Conservation (phyloP, 2,329 filamentous ascomycete genomes). For the Tolypocladium ophioglossoides region DNA sequence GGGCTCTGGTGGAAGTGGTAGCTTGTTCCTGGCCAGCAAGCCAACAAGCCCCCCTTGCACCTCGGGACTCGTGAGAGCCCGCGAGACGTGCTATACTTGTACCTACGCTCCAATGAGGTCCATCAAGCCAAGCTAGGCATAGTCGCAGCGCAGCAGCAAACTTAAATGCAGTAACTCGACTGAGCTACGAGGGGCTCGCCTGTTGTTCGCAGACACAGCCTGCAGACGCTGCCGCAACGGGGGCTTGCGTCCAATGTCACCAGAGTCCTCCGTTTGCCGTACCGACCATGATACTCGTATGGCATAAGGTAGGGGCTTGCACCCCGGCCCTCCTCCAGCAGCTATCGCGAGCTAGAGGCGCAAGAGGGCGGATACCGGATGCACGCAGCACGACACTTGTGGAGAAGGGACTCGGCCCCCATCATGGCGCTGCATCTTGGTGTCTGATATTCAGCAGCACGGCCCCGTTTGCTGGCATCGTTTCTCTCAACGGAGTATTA, state of each 20-base stretch:
- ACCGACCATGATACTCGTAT: not conserved
- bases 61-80: not conserved
- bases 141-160: not conserved
- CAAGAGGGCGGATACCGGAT: not conserved
- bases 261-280: too few relatives aligned
- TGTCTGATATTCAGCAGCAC: not conserved
- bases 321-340: not conserved
- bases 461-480: not conserved
- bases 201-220: not conserved
- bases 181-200: not conserved
- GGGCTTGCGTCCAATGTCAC: not conserved
- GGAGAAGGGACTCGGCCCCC: conserved; percentile 2
- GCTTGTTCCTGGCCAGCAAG: not conserved
- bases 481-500: not conserved
- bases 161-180: not conserved
- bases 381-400: not conserved
- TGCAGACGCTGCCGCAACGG: not conserved
- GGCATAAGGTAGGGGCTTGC: not conserved
- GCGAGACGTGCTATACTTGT: not conserved
- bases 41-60: not conserved
- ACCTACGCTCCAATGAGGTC: not conserved
- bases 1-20: too few relatives aligned
- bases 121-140: not conserved
- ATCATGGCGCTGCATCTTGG: conserved; percentile 2
- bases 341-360: not conserved